phyloP scores from a whole-genome alignment of 176 grass and related monocot genomes.

The Dactylis glomerata region DNA sequence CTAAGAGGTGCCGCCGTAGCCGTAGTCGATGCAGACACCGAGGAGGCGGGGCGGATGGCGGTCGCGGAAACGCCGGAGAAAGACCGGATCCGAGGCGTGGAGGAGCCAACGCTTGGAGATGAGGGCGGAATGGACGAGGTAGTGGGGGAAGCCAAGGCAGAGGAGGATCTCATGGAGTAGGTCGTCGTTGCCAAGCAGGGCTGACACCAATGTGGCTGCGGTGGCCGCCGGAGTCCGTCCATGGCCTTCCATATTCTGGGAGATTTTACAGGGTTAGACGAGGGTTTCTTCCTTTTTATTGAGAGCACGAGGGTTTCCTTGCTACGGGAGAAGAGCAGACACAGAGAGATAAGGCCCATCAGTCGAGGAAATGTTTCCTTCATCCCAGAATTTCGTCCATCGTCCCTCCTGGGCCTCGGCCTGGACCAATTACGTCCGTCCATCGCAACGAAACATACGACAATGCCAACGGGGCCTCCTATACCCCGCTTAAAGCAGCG shows the following conservation, averaged over 20 bases:
- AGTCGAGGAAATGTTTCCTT: too few relatives aligned
- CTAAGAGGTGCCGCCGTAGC: neutral
- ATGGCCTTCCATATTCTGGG: neutral
- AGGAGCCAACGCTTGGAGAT: neutral
- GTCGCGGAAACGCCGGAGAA: neutral
- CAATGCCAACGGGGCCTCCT: too few relatives aligned
- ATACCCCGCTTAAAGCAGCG: too few relatives aligned
- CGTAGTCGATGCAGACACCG: neutral
- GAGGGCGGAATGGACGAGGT: neutral
- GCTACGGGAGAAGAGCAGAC: too few relatives aligned
- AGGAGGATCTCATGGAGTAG: neutral
- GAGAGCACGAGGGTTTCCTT: too few relatives aligned
- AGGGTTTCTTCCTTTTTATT: neutral
- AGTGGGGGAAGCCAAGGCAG: neutral
- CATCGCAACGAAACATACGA: too few relatives aligned
- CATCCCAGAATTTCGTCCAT: too few relatives aligned
- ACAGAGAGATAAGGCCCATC: too few relatives aligned
- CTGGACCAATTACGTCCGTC: too few relatives aligned
- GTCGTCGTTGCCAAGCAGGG: neutral
- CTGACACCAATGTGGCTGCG: neutral
- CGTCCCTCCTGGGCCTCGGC: too few relatives aligned
- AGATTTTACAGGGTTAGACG: neutral
- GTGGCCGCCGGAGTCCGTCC: neutral
- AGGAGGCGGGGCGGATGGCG: neutral
- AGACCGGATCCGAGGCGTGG: neutral